These are phyloP conservation scores for Diddensiella santjacobensis DNA, from an alignment of 805 yeast species.

Conservation along the genomic window DNA sequence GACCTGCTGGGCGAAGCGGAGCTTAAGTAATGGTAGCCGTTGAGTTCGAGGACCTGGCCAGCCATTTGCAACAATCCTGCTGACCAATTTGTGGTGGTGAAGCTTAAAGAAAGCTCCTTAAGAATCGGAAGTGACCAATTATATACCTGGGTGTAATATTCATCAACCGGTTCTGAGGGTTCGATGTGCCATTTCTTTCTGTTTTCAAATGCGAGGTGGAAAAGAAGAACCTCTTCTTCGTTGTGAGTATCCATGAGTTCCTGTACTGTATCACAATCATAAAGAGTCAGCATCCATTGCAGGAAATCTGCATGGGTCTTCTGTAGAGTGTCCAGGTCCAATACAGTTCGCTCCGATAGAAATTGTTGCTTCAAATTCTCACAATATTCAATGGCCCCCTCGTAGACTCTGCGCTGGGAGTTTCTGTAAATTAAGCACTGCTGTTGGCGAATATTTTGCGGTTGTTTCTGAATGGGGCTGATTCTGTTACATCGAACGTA, in stretches of 20 bases:
- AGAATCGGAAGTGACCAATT: background rate
- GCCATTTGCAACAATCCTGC: background rate
- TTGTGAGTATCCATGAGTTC: slow-evolving; percentile 14
- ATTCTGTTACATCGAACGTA: background rate
- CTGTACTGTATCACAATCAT: slow-evolving; percentile 4
- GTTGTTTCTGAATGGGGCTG: background rate
- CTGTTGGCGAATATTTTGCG: slow-evolving; percentile 7
- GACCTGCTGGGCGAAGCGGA: background rate
- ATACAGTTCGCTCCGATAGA: background rate
- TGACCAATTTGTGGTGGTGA: background rate
- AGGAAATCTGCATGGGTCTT: slow-evolving; percentile 6
- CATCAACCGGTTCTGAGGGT: background rate
- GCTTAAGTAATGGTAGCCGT: background rate
- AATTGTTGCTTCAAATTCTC: slow-evolving; percentile 3
- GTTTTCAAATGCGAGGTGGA: slow-evolving; percentile 11
- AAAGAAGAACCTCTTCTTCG: slow-evolving; percentile 16
- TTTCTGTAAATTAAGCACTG: slow-evolving; percentile 10
- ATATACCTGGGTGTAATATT: background rate
- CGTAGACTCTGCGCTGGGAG: slow-evolving; percentile 7
- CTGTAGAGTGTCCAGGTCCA: slow-evolving; percentile 5
- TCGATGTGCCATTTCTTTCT: background rate
- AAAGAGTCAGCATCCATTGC: background rate
- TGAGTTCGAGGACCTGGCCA: background rate
- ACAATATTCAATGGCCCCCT: slow-evolving; percentile 5
- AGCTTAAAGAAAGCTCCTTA: background rate